Evolutionary conservation across 1,139 yeast genomes (phyloP).

Genomic region (Geotrichum fermentans): DNA sequence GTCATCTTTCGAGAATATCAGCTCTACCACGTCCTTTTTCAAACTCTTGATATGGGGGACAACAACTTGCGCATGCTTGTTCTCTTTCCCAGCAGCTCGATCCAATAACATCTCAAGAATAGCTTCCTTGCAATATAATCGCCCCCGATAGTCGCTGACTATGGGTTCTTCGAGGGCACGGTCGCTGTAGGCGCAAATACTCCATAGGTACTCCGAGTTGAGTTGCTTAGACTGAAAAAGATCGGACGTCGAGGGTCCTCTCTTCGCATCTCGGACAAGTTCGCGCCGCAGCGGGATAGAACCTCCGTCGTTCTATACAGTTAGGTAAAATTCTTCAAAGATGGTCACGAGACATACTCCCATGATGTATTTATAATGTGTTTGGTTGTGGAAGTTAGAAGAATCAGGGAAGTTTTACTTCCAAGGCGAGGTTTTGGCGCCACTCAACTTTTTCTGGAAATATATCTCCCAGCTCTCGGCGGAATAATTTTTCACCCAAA

Average conservation of each 20-base stretch:
- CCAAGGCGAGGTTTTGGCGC: too few relatives aligned
- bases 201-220: slow-evolving; percentile 38
- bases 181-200: slow-evolving; percentile 44
- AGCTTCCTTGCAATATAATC: slow-evolving; percentile 63
- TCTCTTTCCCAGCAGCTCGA: slow-evolving; percentile 32
- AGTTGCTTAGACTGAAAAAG: slow-evolving; percentile 29
- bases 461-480: not conserved
- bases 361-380: slow-evolving; percentile 13
- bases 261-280: slow-evolving; percentile 31
- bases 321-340: not conserved
- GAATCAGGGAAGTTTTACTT: too few relatives aligned
- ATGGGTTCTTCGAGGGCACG: slow-evolving; percentile 45
- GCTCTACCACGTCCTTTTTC: slow-evolving; percentile 47
- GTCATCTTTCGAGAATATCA: slow-evolving; percentile 34
- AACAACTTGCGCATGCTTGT: slow-evolving; percentile 22
- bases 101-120: slow-evolving; percentile 54
- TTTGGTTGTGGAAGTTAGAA: too few relatives aligned
- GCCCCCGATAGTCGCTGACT: slow-evolving; percentile 69
- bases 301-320: slow-evolving; percentile 48
- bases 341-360: slow-evolving; percentile 7
- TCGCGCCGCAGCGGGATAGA: slow-evolving; percentile 47
- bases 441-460: not conserved
- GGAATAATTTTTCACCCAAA: slow-evolving; percentile 6
- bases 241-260: slow-evolving; percentile 30
- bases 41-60: slow-evolving; percentile 20